These are phyloP conservation scores for Fusarium sp. DNA, from an alignment of 2,329 filamentous ascomycete species.

Conservation along the genomic window DNA sequence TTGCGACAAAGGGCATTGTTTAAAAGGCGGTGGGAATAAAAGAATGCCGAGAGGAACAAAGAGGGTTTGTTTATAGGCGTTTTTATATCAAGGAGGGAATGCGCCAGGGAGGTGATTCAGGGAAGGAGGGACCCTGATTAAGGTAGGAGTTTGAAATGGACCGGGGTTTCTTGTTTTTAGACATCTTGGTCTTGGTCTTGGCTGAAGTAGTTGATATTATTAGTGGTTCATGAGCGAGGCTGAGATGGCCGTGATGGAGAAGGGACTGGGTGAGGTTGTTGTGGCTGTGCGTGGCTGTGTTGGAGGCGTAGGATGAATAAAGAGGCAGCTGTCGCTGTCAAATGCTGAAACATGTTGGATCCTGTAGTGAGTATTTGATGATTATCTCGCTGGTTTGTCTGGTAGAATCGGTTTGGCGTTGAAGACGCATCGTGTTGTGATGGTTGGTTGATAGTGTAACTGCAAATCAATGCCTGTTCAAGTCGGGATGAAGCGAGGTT, in stretches of 20 bases:
- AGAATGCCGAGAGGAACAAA: not conserved
- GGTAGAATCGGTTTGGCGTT: not conserved
- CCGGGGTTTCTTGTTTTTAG: conserved; percentile 21
- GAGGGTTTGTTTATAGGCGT: not conserved
- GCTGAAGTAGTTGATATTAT: conserved; percentile 20
- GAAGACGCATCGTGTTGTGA: not conserved
- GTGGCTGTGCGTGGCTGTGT: conserved; percentile 39
- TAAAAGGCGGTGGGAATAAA: conserved; percentile 22
- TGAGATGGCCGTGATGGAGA: conserved; percentile 23
- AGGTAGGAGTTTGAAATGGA: not conserved
- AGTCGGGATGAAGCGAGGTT: not conserved
- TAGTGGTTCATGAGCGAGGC: conserved; percentile 31
- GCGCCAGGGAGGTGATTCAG: conserved; percentile 21
- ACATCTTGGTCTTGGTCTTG: conserved; percentile 31
- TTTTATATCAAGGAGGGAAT: not conserved
- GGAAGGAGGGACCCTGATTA: conserved; percentile 17
- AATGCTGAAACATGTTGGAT: not conserved
- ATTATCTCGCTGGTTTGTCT: not conserved
- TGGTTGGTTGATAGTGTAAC: not conserved
- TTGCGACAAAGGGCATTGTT: conserved; percentile 57
- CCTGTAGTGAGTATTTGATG: not conserved
- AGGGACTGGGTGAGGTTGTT: conserved; percentile 39
- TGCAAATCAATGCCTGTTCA: not conserved
- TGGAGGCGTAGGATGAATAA: not conserved
- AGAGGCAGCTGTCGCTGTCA: conserved; percentile 7